Evolutionary conservation across 306 rosid genomes (phyloP), one percentile per base, ranked within the genome.

Genomic region (Cucurbita moschata): DNA sequence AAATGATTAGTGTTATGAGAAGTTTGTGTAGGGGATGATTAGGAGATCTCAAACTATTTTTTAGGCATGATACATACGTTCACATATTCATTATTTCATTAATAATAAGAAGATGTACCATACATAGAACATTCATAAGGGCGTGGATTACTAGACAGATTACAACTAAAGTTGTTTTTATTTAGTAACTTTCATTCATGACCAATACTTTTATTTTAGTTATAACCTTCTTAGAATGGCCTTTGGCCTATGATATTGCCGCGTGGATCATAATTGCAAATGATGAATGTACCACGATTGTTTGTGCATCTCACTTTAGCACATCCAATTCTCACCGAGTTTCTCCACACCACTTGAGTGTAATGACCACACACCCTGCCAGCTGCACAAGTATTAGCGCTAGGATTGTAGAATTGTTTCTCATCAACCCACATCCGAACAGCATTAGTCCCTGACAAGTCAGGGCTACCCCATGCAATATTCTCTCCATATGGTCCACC

Each of bases 401-500:
- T 13, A 55, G 75, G 55, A 38, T 81, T 3, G 23, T 78, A 81
- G 58, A 68, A 1, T 0, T 51, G 3, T 51, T 71, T 81, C 72
- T 81, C 82, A 3, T 8, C 21, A 1, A 70, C 79, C 85, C 85
- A 77, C 47, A 54, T 0, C 40, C n/a, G 30, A 53, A 87, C 85
- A 0, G 88, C 87, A 0, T 18, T 69, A 0, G 59, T 26, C n/a
- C 80, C 90, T 0, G 78, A 37, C 0, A 88, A 44, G 40, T 71
- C 77, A 1, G 66, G 81, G 5, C 63, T 39, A 14, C 87, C 75
- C 80, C 78, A 43, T 0, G 88, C 87, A 19, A 88, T 73, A 49
- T 88, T 88, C 57, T 88, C 85, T 0, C 88, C 87, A 2, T 83
- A 88, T 1, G 78, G 82, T 11, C 86, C 85, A 0, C 55, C 50